Evolutionary conservation across 257 asterid genomes (phyloP).

Genomic region (Pogostemon cablin): DNA sequence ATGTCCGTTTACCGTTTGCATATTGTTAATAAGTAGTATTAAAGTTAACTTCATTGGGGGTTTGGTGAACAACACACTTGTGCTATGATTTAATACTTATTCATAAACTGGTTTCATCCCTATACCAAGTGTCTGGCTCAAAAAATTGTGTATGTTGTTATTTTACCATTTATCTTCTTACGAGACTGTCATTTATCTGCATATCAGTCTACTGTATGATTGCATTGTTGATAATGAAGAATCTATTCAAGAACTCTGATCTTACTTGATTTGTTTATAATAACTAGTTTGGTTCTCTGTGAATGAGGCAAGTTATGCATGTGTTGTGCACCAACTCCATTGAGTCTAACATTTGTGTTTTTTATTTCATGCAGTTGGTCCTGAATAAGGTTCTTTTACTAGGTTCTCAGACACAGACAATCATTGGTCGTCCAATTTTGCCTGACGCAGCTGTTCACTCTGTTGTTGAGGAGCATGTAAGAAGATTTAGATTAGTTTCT

Average conservation of each 20-base stretch:
- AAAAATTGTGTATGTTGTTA: neutral
- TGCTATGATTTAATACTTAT: conserved; percentile 14
- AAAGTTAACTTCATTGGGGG: conserved; percentile 12
- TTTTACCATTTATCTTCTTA: neutral
- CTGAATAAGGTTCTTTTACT: conserved; percentile 85
- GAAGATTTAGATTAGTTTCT: conserved; percentile 36
- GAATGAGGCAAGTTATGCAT: conserved; percentile 16
- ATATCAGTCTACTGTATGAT: conserved; percentile 5
- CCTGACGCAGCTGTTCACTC: conserved; percentile 95
- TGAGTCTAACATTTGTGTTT: conserved; percentile 25
- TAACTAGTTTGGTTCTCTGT: conserved; percentile 8
- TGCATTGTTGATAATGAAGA: conserved; percentile 19
- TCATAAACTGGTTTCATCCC: neutral
- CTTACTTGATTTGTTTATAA: conserved; percentile 1
- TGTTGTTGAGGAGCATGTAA: conserved; percentile 97
- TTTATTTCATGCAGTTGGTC: conserved; percentile 57
- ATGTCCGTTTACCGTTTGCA: neutral
- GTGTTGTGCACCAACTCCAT: conserved; percentile 13
- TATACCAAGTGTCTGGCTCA: neutral
- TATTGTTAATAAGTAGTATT: neutral
- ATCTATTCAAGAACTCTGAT: neutral
- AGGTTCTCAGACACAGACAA: conserved; percentile 74
- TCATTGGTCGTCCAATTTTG: conserved; percentile 89
- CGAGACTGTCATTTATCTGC: neutral
- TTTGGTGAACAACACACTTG: neutral